Evolutionary conservation across 2,329 filamentous ascomycete species (phyloP).

Genomic region (Aspergillus sojae): DNA sequence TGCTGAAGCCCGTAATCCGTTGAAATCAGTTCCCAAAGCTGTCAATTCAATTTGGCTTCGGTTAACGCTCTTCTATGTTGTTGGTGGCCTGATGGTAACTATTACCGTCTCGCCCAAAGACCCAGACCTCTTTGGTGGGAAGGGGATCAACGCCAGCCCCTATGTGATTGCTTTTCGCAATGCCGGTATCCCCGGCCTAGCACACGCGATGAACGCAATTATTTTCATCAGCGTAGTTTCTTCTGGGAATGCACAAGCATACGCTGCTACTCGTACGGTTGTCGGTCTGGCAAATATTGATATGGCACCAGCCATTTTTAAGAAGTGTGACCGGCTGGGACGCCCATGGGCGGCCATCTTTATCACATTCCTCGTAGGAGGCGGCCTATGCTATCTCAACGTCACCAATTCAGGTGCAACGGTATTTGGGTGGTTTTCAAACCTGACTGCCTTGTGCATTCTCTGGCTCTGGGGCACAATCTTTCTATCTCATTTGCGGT

Average conservation of each 20-base stretch:
- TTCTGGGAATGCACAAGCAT: slow-evolving; percentile 62
- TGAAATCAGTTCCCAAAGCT: slow-evolving; percentile 52
- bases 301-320: slow-evolving; percentile 49
- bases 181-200: slow-evolving; percentile 62
- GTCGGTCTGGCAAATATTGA: slow-evolving; percentile 54
- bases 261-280: slow-evolving; percentile 60
- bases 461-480: slow-evolving; percentile 70
- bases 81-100: slow-evolving; percentile 50
- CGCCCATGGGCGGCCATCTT: slow-evolving; percentile 47
- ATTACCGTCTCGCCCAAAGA: slow-evolving; percentile 48
- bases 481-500: slow-evolving; percentile 68
- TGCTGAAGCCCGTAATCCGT: slow-evolving; percentile 58
- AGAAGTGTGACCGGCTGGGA: slow-evolving; percentile 50
- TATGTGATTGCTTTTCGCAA: slow-evolving; percentile 68
- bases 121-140: slow-evolving; percentile 43
- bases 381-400: slow-evolving; percentile 46
- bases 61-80: slow-evolving; percentile 54
- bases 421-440: slow-evolving; percentile 67
- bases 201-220: slow-evolving; percentile 68
- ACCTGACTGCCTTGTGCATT: slow-evolving; percentile 64
- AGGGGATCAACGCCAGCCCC: slow-evolving; percentile 56
- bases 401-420: slow-evolving; percentile 48
- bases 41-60: slow-evolving; percentile 57
- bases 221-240: slow-evolving; percentile 64
- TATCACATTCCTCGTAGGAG: slow-evolving; percentile 40